Evolutionary conservation across 306 rosid species (phyloP).

Genomic region (Styphnolobium japonicum): DNA sequence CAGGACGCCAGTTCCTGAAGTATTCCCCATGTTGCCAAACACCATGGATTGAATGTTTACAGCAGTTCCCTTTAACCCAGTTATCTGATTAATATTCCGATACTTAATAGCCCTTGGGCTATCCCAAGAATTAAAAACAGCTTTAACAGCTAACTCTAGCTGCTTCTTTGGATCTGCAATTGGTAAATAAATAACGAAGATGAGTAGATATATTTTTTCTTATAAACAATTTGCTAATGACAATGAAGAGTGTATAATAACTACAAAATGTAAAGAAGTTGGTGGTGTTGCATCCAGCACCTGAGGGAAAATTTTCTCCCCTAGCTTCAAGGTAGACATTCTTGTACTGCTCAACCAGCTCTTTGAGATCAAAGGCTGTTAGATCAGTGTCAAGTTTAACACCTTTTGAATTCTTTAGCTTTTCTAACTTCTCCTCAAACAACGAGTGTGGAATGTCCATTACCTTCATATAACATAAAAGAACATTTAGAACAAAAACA

Average conservation of each 20-base stretch:
- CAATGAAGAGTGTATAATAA: background rate
- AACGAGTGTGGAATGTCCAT: conserved; percentile 80
- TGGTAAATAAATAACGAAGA: background rate
- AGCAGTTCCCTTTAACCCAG: conserved; percentile 86
- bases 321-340: conserved; percentile 63
- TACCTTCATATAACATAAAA: conserved; percentile 54
- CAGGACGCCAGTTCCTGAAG: conserved; percentile 96
- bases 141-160: conserved; percentile 71
- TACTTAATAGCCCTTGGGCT: conserved; percentile 92
- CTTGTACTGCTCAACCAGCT: conserved; percentile 83
- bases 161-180: conserved; percentile 88
- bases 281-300: conserved; percentile 38
- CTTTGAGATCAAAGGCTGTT: conserved; percentile 74
- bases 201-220: background rate
- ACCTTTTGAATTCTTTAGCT: conserved; percentile 55
- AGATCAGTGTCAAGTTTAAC: conserved; percentile 66
- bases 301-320: conserved; percentile 84
- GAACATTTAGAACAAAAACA: conserved; percentile 12
- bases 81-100: conserved; percentile 83
- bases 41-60: conserved; percentile 97
- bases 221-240: background rate
- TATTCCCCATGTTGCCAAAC: conserved; percentile 91
- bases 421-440: conserved; percentile 82
- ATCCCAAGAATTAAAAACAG: conserved; percentile 98
- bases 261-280: conserved; percentile 19